Conservation (phyloP, 1,284 basidiomycete species). For the Boletus semigastroideus region DNA sequence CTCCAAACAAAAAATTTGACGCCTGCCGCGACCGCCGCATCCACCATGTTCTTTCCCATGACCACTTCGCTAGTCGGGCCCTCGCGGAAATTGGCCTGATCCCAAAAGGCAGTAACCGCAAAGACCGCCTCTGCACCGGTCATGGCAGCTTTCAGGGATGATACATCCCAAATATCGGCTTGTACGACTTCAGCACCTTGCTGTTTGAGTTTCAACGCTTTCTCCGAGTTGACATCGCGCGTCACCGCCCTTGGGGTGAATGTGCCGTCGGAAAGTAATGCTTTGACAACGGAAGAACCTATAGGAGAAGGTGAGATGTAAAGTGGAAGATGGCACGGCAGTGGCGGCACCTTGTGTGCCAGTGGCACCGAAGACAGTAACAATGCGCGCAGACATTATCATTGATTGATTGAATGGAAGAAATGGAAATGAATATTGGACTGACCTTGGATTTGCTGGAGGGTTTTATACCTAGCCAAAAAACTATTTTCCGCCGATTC, state of each 20-base stretch:
- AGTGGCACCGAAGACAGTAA: conserved; percentile 24
- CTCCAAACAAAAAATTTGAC: conserved; percentile 24
- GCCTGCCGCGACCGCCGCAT: conserved; percentile 20
- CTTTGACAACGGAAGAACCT: conserved; percentile 9
- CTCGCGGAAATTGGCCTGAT: conserved; percentile 21
- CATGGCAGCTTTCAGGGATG: conserved; percentile 34
- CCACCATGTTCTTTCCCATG: conserved; percentile 40
- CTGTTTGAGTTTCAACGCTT: conserved; percentile 24
- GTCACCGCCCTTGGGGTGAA: conserved; percentile 35
- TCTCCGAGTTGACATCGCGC: conserved; percentile 30
- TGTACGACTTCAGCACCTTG: conserved; percentile 36
- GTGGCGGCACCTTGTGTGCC: conserved; percentile 18
- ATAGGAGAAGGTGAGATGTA: not conserved
- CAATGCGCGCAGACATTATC: conserved; percentile 16
- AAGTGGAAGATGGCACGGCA: not conserved
- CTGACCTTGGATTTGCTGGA: no score
- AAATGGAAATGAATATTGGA: not conserved
- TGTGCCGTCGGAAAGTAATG: conserved; percentile 33
- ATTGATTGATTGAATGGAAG: no score
- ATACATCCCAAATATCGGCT: conserved; percentile 32
- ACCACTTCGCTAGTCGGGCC: conserved; percentile 26
- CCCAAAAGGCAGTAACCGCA: conserved; percentile 27
- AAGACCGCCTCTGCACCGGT: conserved; percentile 39
- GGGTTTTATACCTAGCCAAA: no score
- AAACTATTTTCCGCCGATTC: no score